Evolutionary conservation across 2,329 filamentous ascomycete genomes (phyloP).

Genomic region (Leptographium radiaticola): DNA sequence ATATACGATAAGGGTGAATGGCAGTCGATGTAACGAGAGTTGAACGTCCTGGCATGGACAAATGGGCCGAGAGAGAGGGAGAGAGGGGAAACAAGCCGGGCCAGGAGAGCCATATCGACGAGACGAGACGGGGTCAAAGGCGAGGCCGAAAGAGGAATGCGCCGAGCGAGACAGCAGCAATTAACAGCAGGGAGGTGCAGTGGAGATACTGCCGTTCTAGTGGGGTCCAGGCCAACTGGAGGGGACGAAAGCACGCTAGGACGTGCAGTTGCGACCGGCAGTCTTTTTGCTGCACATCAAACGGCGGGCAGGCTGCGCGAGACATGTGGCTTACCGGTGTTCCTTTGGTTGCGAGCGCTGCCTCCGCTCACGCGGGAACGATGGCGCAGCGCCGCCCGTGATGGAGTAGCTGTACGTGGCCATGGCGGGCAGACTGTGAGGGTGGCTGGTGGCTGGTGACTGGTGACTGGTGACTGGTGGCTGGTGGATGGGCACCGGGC

Average conservation of each 20-base stretch:
- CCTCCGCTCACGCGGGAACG: conserved; percentile 16
- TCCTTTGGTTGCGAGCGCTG: conserved; percentile 10
- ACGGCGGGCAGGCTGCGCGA: neutral
- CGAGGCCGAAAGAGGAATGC: neutral
- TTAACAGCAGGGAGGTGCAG: neutral
- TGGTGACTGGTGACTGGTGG: too few relatives aligned
- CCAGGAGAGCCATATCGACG: neutral
- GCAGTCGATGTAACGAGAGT: neutral
- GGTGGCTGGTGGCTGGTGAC: too few relatives aligned
- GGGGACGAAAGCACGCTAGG: neutral
- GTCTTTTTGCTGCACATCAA: neutral
- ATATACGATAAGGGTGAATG: neutral
- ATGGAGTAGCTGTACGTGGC: conserved; percentile 23
- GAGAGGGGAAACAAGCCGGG: neutral
- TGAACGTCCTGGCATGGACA: neutral
- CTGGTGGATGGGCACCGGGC: too few relatives aligned
- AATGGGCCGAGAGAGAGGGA: neutral
- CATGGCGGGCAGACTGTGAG: neutral
- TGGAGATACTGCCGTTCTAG: neutral
- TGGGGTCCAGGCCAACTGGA: neutral
- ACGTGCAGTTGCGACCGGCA: neutral
- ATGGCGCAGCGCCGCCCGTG: conserved; percentile 21
- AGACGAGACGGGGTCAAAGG: neutral
- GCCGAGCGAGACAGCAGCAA: neutral
- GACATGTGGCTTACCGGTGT: neutral